These are phyloP conservation scores for Lachnum nothofagi DNA, from an alignment of 2,329 filamentous ascomycete species.

Conservation along the genomic window DNA sequence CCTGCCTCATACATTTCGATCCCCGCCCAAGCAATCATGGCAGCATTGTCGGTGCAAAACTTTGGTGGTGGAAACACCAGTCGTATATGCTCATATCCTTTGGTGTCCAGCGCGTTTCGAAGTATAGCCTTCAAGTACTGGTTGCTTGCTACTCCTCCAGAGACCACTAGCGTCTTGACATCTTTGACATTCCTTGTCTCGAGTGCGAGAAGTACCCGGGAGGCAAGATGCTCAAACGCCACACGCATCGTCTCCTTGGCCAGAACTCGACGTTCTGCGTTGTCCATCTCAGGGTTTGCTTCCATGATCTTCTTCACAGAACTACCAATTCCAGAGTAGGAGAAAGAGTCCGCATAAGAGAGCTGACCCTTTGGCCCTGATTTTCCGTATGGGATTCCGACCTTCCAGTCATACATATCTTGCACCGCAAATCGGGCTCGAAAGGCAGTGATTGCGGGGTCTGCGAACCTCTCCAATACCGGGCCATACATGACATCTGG, in stretches of 20 bases:
- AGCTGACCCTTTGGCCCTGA: constrained; percentile 40
- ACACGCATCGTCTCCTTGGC: constrained; percentile 71
- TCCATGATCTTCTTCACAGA: constrained; percentile 54
- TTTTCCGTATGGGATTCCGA: constrained; percentile 62
- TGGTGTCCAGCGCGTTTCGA: constrained; percentile 52
- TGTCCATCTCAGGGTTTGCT: constrained; percentile 41
- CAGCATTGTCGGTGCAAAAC: constrained; percentile 90
- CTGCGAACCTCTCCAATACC: constrained; percentile 73
- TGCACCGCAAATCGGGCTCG: constrained; percentile 32
- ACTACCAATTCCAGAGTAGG: constrained; percentile 69
- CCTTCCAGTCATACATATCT: constrained; percentile 56
- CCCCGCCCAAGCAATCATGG: constrained; percentile 94
- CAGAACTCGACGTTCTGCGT: constrained; percentile 61
- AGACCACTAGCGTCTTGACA: constrained; percentile 66
- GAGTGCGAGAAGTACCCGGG: constrained; percentile 68
- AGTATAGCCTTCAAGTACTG: constrained; percentile 67
- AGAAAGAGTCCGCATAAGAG: constrained; percentile 45
- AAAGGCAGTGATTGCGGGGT: too few species aligned
- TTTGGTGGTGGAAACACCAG: constrained; percentile 69
- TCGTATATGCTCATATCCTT: constrained; percentile 56
- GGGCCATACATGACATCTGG: constrained; percentile 74
- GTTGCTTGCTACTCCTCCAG: constrained; percentile 88
- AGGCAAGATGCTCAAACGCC: constrained; percentile 81
- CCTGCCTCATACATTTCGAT: constrained; percentile 87
- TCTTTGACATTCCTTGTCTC: constrained; percentile 30